Conservation (phyloP, 2,329 filamentous ascomycete species). For the Colletotrichum musae region DNA sequence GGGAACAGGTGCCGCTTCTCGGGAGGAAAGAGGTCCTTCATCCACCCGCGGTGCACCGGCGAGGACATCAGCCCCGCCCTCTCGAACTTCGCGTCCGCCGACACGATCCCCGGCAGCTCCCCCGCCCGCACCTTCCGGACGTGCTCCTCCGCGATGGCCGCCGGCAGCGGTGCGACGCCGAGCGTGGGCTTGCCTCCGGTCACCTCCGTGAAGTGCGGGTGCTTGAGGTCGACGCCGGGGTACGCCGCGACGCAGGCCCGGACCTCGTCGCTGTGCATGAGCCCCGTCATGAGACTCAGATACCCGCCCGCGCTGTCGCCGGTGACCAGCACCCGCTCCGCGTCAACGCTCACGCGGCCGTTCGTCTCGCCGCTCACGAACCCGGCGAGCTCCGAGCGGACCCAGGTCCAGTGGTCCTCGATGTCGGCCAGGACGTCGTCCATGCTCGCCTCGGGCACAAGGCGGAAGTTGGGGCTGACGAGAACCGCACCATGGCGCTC, state of each 20-base stretch:
- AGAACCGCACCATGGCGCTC: slow-evolving; percentile 45
- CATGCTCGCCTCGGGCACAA: slow-evolving; percentile 44
- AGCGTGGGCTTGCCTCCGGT: slow-evolving; percentile 4
- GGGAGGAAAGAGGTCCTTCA: background rate
- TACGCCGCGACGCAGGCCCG: slow-evolving; percentile 41
- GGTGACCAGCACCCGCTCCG: slow-evolving; percentile 5
- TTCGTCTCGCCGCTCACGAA: slow-evolving; percentile 41
- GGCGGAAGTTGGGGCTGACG: slow-evolving; percentile 46
- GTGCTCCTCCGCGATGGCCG: slow-evolving; percentile 21
- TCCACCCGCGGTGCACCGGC: background rate
- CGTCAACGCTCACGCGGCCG: slow-evolving; percentile 40
- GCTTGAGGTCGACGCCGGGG: slow-evolving; percentile 42
- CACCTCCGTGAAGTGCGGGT: slow-evolving; percentile 3
- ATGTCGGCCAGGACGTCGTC: slow-evolving; percentile 47
- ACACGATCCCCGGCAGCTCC: background rate
- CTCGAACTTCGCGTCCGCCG: slow-evolving; percentile 9
- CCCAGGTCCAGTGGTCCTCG: slow-evolving; percentile 48
- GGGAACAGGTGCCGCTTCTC: slow-evolving; percentile 17
- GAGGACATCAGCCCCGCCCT: slow-evolving; percentile 17
- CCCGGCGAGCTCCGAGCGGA: slow-evolving; percentile 31
- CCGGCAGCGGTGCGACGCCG: slow-evolving; percentile 2
- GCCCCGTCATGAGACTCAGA: slow-evolving; percentile 40
- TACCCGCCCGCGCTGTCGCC: slow-evolving; percentile 46
- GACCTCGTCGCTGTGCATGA: slow-evolving; percentile 45
- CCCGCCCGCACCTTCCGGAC: slow-evolving; percentile 15